Percentiles rank a stretch among this genome's conserved stretches.
These are phyloP conservation scores for Eucalyptus polybractea DNA, from an alignment of 345 rosid genomes.

Conservation along the genomic window DNA sequence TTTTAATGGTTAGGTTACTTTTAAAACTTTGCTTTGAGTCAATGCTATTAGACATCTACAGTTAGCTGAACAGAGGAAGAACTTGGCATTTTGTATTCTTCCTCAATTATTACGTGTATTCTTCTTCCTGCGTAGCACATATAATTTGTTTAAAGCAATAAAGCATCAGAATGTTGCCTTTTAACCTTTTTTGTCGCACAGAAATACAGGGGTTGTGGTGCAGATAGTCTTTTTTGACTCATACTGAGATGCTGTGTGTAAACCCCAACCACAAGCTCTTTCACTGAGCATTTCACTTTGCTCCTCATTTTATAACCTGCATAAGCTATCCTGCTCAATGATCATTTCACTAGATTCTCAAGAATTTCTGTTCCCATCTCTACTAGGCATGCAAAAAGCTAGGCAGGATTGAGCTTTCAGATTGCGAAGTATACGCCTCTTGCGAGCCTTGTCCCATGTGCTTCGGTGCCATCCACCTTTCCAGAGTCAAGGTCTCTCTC, in stretches of 20 bases:
- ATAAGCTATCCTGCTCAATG: not conserved
- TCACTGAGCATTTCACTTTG: not conserved
- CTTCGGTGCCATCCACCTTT: constrained; percentile 59
- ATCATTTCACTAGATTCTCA: not conserved
- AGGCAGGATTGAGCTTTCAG: constrained; percentile 40
- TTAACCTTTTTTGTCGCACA: not conserved
- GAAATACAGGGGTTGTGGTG: not conserved
- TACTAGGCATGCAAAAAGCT: constrained; percentile 54
- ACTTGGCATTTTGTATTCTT: not conserved
- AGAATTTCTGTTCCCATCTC: not conserved
- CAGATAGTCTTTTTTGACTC: not conserved
- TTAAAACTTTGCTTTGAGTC: not conserved
- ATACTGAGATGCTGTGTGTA: not conserved
- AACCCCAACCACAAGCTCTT: not conserved
- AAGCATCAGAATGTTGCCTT: not conserved
- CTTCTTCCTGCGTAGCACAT: not conserved
- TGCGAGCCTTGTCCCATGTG: constrained; percentile 77
- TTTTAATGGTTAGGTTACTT: not conserved
- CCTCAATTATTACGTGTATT: not conserved
- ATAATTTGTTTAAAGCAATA: not conserved
- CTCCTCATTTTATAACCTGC: not conserved
- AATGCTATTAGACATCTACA: not conserved
- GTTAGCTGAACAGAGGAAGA: not conserved
- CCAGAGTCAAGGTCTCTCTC: constrained; percentile 35
- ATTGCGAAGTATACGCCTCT: constrained; percentile 54